Conservation (phyloP, 129 eudicot species). For the sunflower (Helianthus annuus) region HanXRQr2.0-SUNRISE NC_035437.2:156581634-156582133, state of each 20-base stretch:
- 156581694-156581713: neutral
- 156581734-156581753: slow-evolving; percentile 15
- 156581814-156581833: slow-evolving; percentile 96
- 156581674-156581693: neutral
- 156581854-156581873: slow-evolving; percentile 91
- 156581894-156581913: slow-evolving; percentile 91
- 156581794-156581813: slow-evolving; percentile 51
- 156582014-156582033: slow-evolving; percentile 47
- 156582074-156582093: slow-evolving; percentile 81
- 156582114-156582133: neutral
- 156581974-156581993: slow-evolving; percentile 51
- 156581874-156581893: slow-evolving; percentile 92
- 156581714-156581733: neutral
- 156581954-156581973: slow-evolving; percentile 71
- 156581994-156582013: slow-evolving; percentile 44
- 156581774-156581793: slow-evolving; percentile 9
- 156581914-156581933: slow-evolving; percentile 83
- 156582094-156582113: slow-evolving; percentile 60
- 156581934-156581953: slow-evolving; percentile 71
- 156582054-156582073: slow-evolving; percentile 92
- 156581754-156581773: neutral
- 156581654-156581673: neutral
- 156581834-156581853: slow-evolving; percentile 96
- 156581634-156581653: neutral
- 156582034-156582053: slow-evolving; percentile 75